phyloP scores from a whole-genome alignment of 2,329 filamentous ascomycete species.

The Exophiala calicioides region DNA sequence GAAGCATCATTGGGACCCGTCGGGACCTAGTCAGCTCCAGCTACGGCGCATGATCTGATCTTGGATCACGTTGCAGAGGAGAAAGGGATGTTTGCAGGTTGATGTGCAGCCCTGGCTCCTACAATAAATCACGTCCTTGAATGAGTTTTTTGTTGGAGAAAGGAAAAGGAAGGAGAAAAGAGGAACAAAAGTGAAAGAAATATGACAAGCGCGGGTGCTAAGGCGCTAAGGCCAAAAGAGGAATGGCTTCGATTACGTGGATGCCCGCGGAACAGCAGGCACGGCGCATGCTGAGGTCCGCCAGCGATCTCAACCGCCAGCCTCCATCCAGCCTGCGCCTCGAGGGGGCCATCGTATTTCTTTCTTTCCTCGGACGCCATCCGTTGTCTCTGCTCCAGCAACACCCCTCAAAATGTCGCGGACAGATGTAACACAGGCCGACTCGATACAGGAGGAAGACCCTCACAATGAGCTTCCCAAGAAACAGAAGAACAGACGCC shows the following conservation, averaged over 20 bases:
- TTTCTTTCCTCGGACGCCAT: conserved; percentile 1
- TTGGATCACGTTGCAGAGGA: conserved; percentile 66
- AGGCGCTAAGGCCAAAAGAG: conserved; percentile 6
- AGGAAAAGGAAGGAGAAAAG: conserved; percentile 30
- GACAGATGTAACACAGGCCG: conserved; percentile 41
- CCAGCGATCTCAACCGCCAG: not conserved
- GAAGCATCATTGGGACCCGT: conserved; percentile 54
- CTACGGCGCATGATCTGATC: conserved; percentile 59
- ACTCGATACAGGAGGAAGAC: conserved; percentile 48
- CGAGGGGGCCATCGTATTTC: conserved; percentile 3
- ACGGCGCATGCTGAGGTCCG: conserved; percentile 9
- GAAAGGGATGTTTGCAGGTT: conserved; percentile 45
- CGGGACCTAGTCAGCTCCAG: conserved; percentile 62
- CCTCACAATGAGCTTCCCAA: conserved; percentile 55
- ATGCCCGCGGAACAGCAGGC: conserved; percentile 13
- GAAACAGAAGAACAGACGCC: conserved; percentile 88
- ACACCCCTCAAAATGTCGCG: conserved; percentile 44
- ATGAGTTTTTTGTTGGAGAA: conserved; percentile 54
- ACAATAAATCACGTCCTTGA: conserved; percentile 67
- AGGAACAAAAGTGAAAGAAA: conserved; percentile 26
- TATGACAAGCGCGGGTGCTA: conserved; percentile 27
- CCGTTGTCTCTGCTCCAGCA: not conserved
- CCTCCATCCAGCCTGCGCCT: not conserved
- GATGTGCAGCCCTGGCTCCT: conserved; percentile 51
- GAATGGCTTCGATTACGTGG: conserved; percentile 8